Conservation (phyloP, 257 asterid genomes). For the Linaria vulgaris region DNA sequence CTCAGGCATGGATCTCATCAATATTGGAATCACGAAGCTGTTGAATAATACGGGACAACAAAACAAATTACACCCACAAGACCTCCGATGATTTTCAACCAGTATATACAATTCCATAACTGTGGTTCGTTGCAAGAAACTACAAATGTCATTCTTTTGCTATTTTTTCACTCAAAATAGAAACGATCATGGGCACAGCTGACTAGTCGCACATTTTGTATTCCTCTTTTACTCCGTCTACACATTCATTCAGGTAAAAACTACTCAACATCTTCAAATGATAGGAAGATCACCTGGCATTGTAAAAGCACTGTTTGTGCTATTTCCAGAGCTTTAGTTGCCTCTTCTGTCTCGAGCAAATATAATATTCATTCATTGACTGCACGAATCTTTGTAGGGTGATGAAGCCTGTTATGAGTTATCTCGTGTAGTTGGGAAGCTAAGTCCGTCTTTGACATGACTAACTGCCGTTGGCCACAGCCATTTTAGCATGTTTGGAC, state of each 20-base stretch:
- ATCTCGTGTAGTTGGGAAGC: slow-evolving; percentile 64
- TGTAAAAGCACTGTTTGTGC: background rate
- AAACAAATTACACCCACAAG: no score
- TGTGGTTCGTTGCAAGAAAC: no score
- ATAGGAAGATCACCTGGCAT: background rate
- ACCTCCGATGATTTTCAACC: no score
- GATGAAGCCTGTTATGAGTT: slow-evolving; percentile 27
- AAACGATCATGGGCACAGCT: no score
- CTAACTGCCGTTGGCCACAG: slow-evolving; percentile 67
- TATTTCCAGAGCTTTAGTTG: slow-evolving; percentile 13
- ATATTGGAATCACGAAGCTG: no score
- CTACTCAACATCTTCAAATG: slow-evolving; percentile 7
- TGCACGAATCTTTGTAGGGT: background rate
- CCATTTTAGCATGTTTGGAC: slow-evolving; percentile 84
- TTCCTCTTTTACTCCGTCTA: slow-evolving; percentile 15
- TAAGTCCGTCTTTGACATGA: slow-evolving; percentile 82
- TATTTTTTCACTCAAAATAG: no score
- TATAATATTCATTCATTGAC: slow-evolving; percentile 15
- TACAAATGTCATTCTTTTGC: no score
- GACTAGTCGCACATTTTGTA: no score
- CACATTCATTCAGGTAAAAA: background rate
- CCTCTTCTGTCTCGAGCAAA: slow-evolving; percentile 4
- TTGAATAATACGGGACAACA: no score
- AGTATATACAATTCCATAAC: no score
- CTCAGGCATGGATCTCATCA: no score